A percentile compares a stretch with the other conserved stretches of the same genome.
These are phyloP conservation scores for Xylaria sp. DNA, from an alignment of 2,329 filamentous ascomycete species.

Conservation along the genomic window DNA sequence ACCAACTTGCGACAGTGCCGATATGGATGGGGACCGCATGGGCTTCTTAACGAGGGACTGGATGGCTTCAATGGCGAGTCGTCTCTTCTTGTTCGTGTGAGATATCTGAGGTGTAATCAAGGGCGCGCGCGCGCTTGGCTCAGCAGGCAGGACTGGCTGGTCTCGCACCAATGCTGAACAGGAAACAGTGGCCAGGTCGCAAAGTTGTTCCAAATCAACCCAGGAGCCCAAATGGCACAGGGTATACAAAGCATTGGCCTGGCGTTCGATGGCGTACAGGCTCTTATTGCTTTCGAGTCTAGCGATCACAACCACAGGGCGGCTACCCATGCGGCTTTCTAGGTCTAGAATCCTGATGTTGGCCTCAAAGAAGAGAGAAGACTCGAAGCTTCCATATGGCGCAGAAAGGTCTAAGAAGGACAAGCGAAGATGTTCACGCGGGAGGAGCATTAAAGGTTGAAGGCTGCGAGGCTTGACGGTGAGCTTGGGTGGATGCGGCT, in stretches of 20 bases:
- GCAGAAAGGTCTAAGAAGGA: constrained; percentile 68
- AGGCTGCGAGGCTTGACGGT: constrained; percentile 65
- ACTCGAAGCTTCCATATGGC: constrained; percentile 62
- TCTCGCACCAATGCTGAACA: constrained; percentile 51
- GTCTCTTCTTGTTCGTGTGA: constrained; percentile 65
- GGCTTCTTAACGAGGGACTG: constrained; percentile 70
- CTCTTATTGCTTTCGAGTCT: constrained; percentile 65
- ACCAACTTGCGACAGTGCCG: constrained; percentile 37
- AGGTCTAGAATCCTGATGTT: constrained; percentile 72
- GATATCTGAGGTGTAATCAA: constrained; percentile 60
- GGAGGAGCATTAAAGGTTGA: constrained; percentile 70
- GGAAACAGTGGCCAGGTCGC: constrained; percentile 60
- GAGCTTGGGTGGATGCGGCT: constrained; percentile 68
- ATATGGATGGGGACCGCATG: constrained; percentile 57
- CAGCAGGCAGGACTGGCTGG: constrained; percentile 46
- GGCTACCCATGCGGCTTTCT: constrained; percentile 67
- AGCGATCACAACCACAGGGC: constrained; percentile 69
- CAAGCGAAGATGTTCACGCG: constrained; percentile 69
- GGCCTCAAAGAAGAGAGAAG: constrained; percentile 69
- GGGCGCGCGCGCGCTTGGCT: constrained; percentile 37
- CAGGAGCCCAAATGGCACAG: constrained; percentile 75
- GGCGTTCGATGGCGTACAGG: constrained; percentile 73
- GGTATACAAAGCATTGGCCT: constrained; percentile 70
- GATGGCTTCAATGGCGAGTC: constrained; percentile 70
- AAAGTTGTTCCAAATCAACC: constrained; percentile 69